These are phyloP conservation scores for Pulveroboletus ravenelii DNA, from an alignment of 768 basidiomycete species.

Conservation along the genomic window DNA sequence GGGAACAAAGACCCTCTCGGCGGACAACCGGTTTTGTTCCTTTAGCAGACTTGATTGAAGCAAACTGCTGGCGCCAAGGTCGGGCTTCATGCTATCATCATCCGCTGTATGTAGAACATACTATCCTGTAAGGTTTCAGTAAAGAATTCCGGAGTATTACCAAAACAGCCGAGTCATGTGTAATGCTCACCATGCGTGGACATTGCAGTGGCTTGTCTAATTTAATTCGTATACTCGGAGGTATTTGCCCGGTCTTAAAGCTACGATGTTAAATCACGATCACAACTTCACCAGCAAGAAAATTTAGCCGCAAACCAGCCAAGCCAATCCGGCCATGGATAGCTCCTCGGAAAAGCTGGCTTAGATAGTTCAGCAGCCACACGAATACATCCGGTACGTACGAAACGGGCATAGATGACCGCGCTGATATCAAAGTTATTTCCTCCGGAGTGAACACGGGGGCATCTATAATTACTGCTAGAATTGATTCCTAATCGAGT, in stretches of 20 bases:
- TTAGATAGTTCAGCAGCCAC: background rate
- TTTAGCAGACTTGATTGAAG: too few species aligned
- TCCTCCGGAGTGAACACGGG: background rate
- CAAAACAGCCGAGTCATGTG: background rate
- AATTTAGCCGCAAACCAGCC: too few species aligned
- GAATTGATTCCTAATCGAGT: background rate
- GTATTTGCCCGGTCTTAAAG: background rate
- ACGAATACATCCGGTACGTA: background rate
- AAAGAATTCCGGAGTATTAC: too few species aligned
- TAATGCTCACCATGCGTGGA: background rate
- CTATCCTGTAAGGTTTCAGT: too few species aligned
- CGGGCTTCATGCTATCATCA: too few species aligned
- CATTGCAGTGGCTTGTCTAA: background rate
- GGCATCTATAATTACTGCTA: background rate
- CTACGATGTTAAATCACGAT: background rate
- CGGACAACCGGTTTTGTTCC: too few species aligned
- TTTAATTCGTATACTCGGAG: background rate
- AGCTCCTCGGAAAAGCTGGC: background rate
- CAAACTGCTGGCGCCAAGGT: too few species aligned
- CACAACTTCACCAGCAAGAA: too few species aligned
- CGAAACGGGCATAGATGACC: background rate
- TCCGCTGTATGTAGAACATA: too few species aligned
- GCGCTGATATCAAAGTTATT: background rate
- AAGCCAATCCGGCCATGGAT: too few species aligned
- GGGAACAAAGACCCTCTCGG: too few species aligned